phyloP scores from a whole-genome alignment of 2,329 filamentous ascomycete species.

The Colletotrichum incanum region DNA sequence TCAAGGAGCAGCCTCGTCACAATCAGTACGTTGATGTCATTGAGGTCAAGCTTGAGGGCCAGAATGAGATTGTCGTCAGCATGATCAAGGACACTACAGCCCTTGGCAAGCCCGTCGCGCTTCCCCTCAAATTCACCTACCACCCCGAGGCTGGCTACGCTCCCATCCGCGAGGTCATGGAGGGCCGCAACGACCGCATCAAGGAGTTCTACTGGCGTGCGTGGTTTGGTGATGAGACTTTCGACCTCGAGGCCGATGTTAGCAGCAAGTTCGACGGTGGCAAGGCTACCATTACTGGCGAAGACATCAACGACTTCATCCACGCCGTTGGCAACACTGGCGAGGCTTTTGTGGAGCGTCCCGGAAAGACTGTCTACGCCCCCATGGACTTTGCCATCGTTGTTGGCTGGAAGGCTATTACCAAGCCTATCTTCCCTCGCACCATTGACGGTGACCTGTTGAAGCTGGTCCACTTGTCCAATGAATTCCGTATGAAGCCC shows the following conservation, averaged over 20 bases:
- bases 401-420: conserved; percentile 99
- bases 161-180: conserved; percentile 98
- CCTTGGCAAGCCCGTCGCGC: conserved; percentile 83
- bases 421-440: conserved; percentile 98
- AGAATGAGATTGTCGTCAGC: conserved; percentile 88
- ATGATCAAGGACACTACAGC: conserved; percentile 95
- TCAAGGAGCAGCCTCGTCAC: conserved; percentile 88
- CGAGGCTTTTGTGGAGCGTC: conserved; percentile 96
- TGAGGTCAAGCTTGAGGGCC: conserved; percentile 82
- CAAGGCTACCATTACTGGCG: conserved; percentile 86
- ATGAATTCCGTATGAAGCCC: conserved; percentile 98
- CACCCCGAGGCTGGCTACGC: conserved; percentile 96
- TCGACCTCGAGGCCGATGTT: conserved; percentile 88
- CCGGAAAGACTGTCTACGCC: conserved; percentile 92
- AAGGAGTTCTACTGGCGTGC: conserved; percentile 99
- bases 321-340: conserved; percentile 98
- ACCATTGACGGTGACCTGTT: conserved; percentile 96
- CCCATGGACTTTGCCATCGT: conserved; percentile 99
- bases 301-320: conserved; percentile 99
- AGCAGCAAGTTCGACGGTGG: conserved; percentile 93
- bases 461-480: conserved; percentile 96
- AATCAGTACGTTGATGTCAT: conserved; percentile 92
- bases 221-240: conserved; percentile 92
- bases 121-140: conserved; percentile 92
- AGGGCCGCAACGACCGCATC: conserved; percentile 95